Evolutionary conservation across 1,284 basidiomycete species (phyloP), one percentile per base, ranked within the genome.

Genomic region (Papiliotrema fonsecae): DNA sequence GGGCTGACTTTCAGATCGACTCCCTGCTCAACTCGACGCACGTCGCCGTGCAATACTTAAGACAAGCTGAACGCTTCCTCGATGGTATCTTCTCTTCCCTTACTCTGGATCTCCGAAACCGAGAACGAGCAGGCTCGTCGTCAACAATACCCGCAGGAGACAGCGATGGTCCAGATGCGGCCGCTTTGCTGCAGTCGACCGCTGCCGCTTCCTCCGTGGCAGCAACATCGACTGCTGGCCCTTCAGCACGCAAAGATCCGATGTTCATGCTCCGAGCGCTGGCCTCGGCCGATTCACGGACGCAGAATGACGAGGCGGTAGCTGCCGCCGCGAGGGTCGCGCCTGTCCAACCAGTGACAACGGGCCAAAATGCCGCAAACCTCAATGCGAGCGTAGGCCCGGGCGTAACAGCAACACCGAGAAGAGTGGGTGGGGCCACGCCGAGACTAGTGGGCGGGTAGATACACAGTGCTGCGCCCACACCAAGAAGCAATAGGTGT

Each of bases 51-150:
- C 72, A 73, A 50, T 72, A 69, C 54, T 65, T 67, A 4, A 49
- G 57, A 7, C 69, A 70, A 52, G 59, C 70, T 2, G 58, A 60
- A 7, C 59, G 64, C 16, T 71, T 75, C 59, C 57, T 74, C 31
- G 71, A 75, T 49, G 69, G 71, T 13, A 67, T 75, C 32, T 75
- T 74, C 51, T 57, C 67, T 6, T 62, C 67, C 0, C 65, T 75
- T 9, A 56, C 69, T 0, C 52, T 60, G 2, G 69, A 72, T 36
- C 52, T 75, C 3, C 65, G 68, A 2, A 51, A 59, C 7, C 61
- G 66, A 18, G 66, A 70, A 25, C 52, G 51, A 35, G 43, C 55
- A n/a, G 58, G 51, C 19, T 22, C 28, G 19, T 32, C 47, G 16
- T 45, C 53, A 13, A 36, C 39, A n/a, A 25, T 52, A 4, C 52